phyloP scores from a whole-genome alignment of 305 asterid species.

The Fraxinus ornus region DNA sequence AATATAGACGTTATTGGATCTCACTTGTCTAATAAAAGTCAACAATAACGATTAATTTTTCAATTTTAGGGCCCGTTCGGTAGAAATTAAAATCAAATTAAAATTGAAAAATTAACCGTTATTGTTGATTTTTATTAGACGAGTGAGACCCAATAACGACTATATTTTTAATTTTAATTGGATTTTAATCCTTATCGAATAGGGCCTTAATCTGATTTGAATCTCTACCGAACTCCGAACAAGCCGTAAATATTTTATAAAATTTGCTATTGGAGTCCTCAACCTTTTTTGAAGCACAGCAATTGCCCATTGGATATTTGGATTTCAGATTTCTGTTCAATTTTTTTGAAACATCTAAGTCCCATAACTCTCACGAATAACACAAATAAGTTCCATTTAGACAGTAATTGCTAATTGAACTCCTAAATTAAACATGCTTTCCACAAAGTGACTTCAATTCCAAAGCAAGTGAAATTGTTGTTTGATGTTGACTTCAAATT shows the following conservation, averaged over 20 bases:
- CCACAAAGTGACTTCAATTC: background rate
- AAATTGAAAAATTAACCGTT: too few relatives aligned
- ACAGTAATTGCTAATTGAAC: background rate
- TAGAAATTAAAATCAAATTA: too few relatives aligned
- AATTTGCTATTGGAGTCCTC: background rate
- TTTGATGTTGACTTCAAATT: background rate
- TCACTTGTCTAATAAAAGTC: too few relatives aligned
- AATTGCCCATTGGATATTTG: background rate
- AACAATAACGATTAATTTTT: too few relatives aligned
- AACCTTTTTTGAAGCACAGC: background rate
- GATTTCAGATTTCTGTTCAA: background rate
- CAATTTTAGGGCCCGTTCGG: too few relatives aligned
- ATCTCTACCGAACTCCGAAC: too few relatives aligned
- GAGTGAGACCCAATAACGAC: too few relatives aligned
- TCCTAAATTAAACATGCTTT: background rate
- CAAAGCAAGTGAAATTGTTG: background rate
- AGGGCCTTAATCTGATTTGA: too few relatives aligned
- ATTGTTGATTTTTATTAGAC: too few relatives aligned
- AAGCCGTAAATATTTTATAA: background rate
- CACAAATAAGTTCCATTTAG: background rate
- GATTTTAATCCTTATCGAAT: too few relatives aligned
- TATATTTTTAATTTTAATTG: too few relatives aligned
- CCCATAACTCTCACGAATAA: background rate
- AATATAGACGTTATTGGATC: too few relatives aligned
- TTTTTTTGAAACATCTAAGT: background rate